Percentiles rank a stretch among this genome's conserved stretches.
Evolutionary conservation across 202 grass and related monocot species (phyloP).

Genomic region (Eragrostis tef): DNA sequence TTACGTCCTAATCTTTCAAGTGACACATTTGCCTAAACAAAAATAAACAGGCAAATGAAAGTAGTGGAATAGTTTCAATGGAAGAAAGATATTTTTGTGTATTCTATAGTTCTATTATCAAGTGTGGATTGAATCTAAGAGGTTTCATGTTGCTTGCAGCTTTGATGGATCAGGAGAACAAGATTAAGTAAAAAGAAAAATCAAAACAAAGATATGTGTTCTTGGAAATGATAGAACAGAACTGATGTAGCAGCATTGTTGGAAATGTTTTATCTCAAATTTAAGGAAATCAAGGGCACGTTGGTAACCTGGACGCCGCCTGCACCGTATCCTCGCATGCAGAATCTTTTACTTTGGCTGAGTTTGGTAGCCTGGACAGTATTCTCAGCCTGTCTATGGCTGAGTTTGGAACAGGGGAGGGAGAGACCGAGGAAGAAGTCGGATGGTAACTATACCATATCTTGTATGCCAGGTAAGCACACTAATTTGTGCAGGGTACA

Average conservation of each 20-base stretch:
- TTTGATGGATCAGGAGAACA: constrained; percentile 4
- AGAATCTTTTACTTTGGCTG: too few species aligned
- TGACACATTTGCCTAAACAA: constrained; percentile 1
- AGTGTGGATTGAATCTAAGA: constrained; percentile 30
- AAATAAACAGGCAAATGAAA: constrained; percentile 11
- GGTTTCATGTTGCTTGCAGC: background rate
- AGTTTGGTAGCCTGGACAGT: too few species aligned
- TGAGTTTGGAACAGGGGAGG: too few species aligned
- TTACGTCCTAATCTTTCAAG: background rate
- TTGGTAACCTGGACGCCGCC: too few species aligned
- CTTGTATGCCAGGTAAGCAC: too few species aligned
- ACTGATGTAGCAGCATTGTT: constrained; percentile 20
- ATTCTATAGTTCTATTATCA: constrained; percentile 23
- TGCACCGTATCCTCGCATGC: too few species aligned
- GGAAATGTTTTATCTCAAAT: background rate
- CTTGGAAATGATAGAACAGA: constrained; percentile 9
- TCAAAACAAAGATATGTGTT: constrained; percentile 8
- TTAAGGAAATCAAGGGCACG: too few species aligned
- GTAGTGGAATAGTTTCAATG: background rate
- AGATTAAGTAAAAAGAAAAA: background rate
- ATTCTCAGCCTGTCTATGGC: too few species aligned
- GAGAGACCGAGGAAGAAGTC: too few species aligned
- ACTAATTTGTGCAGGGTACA: too few species aligned
- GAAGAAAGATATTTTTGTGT: constrained; percentile 28
- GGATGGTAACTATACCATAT: too few species aligned